phyloP scores from a whole-genome alignment of 2,329 filamentous ascomycete species.

The Blastomyces parvus region DNA sequence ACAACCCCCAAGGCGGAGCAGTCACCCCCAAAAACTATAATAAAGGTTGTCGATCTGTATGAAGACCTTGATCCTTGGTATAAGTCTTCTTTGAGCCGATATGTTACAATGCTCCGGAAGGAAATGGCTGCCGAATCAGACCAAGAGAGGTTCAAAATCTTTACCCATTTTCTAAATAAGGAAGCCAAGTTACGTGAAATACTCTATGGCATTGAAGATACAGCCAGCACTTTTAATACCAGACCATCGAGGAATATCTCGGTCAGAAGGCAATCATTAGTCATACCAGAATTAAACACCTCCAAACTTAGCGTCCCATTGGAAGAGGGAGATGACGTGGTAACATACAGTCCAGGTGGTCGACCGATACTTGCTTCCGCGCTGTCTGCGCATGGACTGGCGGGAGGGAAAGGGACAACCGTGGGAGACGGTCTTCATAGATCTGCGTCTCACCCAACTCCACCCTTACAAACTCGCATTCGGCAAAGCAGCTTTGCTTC shows the following conservation, averaged over 20 bases:
- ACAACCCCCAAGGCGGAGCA: constrained; percentile 8
- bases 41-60: constrained; percentile 37
- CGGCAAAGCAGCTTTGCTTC: background rate
- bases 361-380: constrained; percentile 36
- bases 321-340: constrained; percentile 20
- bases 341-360: constrained; percentile 46
- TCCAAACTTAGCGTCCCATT: constrained; percentile 6
- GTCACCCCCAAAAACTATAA: constrained; percentile 11
- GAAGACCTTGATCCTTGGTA: constrained; percentile 50
- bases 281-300: background rate
- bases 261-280: constrained; percentile 6
- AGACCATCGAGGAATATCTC: constrained; percentile 16
- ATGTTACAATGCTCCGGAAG: constrained; percentile 45
- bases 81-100: constrained; percentile 46
- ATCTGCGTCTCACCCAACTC: constrained; percentile 22
- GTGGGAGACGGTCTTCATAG: constrained; percentile 18
- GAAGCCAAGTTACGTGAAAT: constrained; percentile 41
- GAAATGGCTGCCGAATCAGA: constrained; percentile 42
- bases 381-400: constrained; percentile 13
- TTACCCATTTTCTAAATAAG: constrained; percentile 42
- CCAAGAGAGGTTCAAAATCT: constrained; percentile 45
- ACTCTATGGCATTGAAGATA: constrained; percentile 41
- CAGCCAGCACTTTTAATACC: constrained; percentile 17
- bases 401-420: constrained; percentile 2
- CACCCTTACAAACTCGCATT: constrained; percentile 9